These are phyloP conservation scores for Apiospora aurea DNA, from an alignment of 2,329 filamentous ascomycete genomes.

Conservation along the genomic window DNA sequence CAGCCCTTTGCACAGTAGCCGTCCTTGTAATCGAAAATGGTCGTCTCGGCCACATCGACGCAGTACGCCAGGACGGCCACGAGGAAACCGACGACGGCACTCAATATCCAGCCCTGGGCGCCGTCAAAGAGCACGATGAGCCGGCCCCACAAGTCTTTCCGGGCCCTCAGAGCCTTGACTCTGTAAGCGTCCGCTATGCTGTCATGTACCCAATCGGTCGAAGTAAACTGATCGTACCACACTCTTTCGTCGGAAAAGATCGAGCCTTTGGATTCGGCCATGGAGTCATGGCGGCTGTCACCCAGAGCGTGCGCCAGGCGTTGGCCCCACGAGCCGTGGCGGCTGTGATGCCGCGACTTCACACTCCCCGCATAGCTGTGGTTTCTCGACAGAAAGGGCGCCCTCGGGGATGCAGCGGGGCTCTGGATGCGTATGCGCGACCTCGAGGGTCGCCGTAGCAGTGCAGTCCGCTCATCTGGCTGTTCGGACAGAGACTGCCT, in stretches of 20 bases:
- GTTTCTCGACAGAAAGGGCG: conserved; percentile 43
- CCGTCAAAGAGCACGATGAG: conserved; percentile 81
- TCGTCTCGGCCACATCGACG: conserved; percentile 85
- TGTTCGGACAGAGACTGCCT: conserved; percentile 22
- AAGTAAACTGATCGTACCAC: conserved; percentile 99
- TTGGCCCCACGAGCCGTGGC: conserved; percentile 64
- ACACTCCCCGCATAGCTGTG: conserved; percentile 52
- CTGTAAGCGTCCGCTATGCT: conserved; percentile 93
- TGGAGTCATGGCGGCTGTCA: conserved; percentile 59
- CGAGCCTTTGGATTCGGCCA: conserved; percentile 70
- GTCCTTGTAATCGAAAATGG: conserved; percentile 89
- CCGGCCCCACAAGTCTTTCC: conserved; percentile 86
- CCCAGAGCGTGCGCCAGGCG: conserved; percentile 68
- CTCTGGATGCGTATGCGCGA: conserved; percentile 23
- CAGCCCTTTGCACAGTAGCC: conserved; percentile 80
- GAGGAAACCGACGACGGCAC: conserved; percentile 85
- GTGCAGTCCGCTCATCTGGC: conserved; percentile 18
- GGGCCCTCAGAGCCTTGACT: conserved; percentile 79
- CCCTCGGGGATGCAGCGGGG: conserved; percentile 21
- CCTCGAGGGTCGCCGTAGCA: conserved; percentile 21
- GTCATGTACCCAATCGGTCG: conserved; percentile 98
- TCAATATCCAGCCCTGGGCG: conserved; percentile 92
- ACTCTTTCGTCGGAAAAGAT: conserved; percentile 83
- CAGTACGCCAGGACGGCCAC: conserved; percentile 87
- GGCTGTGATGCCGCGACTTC: conserved; percentile 58